Percentiles rank a stretch among this genome's conserved stretches.
Evolutionary conservation across 2,329 filamentous ascomycete genomes (phyloP).

Genomic region (Fusarium sacchari): DNA sequence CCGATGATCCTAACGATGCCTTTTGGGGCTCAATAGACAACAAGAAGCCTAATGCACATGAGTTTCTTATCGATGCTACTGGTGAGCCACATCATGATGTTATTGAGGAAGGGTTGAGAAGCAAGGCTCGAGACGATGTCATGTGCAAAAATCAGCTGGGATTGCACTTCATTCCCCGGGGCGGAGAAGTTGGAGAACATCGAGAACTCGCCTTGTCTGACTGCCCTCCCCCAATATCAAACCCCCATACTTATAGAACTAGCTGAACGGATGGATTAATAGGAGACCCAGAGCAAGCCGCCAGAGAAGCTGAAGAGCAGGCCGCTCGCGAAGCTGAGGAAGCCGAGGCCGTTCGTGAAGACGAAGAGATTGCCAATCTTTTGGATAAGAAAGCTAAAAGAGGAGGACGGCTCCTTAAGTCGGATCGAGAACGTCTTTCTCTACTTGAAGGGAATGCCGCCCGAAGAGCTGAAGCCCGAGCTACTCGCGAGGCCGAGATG

Average conservation of each 20-base stretch:
- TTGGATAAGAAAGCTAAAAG: conserved; percentile 53
- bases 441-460: conserved; percentile 38
- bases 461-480: conserved; percentile 41
- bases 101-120: conserved; percentile 55
- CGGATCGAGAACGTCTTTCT: conserved; percentile 34
- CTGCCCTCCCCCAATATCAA: conserved; percentile 58
- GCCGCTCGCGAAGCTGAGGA: conserved; percentile 41
- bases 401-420: conserved; percentile 35
- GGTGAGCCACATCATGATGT: conserved; percentile 59
- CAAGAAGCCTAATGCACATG: conserved; percentile 59
- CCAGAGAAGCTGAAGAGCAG: conserved; percentile 39
- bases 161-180: conserved; percentile 53
- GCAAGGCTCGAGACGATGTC: conserved; percentile 56
- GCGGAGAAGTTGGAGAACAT: conserved; percentile 57
- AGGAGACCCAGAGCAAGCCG: conserved; percentile 47
- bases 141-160: conserved; percentile 58
- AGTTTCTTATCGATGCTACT: conserved; percentile 56
- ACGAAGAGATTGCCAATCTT: conserved; percentile 50
- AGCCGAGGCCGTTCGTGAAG: conserved; percentile 39
- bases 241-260: conserved; percentile 60
- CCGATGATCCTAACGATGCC: conserved; percentile 57
- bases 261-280: conserved; percentile 50
- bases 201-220: conserved; percentile 52
- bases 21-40: conserved; percentile 49
- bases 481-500: conserved; percentile 16